Conservation (phyloP, 306 rosid species). For the Hippophae rhamnoides region DNA sequence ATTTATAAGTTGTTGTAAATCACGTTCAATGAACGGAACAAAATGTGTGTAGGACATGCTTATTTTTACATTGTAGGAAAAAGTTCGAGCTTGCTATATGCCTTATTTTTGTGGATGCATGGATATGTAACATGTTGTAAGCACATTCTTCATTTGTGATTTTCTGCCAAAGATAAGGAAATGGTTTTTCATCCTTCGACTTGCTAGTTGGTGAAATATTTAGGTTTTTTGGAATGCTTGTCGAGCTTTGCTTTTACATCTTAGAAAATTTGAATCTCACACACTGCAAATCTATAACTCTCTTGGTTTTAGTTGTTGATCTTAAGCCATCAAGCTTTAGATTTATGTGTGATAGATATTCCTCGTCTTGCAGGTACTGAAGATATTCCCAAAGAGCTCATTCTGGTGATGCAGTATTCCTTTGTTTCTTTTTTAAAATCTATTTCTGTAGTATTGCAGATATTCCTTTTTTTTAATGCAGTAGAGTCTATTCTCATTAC, state of each 20-base stretch:
- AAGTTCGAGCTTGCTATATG: neutral
- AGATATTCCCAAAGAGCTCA: slow-evolving; percentile 65
- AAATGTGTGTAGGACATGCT: too few species aligned
- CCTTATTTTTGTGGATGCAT: too few species aligned
- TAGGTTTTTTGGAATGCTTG: neutral
- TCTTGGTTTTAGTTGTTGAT: slow-evolving; percentile 14
- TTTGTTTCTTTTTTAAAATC: neutral
- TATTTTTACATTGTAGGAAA: too few species aligned
- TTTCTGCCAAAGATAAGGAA: neutral
- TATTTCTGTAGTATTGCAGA: neutral
- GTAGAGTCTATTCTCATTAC: slow-evolving; percentile 15
- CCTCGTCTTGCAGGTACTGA: slow-evolving; percentile 63
- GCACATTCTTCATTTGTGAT: neutral
- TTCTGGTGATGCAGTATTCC: slow-evolving; percentile 44
- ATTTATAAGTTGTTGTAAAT: too few species aligned
- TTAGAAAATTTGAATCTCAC: too few species aligned
- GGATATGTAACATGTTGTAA: neutral
- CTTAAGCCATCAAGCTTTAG: neutral
- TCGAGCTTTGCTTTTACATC: too few species aligned
- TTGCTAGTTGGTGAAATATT: neutral
- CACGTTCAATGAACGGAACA: too few species aligned
- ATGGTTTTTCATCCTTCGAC: slow-evolving; percentile 2
- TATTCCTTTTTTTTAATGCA: neutral
- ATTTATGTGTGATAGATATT: slow-evolving; percentile 19
- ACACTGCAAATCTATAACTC: neutral